Evolutionary conservation across 2,329 filamentous ascomycete genomes (phyloP).

Genomic region (Sporothrix luriei): DNA sequence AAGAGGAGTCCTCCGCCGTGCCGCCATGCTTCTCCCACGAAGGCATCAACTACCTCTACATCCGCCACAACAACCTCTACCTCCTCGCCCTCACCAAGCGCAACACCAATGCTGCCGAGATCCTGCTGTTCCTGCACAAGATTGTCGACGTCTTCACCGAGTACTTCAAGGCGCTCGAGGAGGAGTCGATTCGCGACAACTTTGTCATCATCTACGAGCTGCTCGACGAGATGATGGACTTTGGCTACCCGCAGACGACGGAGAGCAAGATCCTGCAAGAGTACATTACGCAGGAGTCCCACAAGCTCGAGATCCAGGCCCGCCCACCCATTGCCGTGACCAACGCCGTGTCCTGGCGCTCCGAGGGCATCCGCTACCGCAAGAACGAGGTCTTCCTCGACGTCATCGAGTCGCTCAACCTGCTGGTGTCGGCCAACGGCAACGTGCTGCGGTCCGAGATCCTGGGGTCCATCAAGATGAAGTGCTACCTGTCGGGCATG

Average conservation of each 20-base stretch:
- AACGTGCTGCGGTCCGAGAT: constrained; percentile 97
- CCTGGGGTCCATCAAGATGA: constrained; percentile 97
- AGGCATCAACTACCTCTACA: constrained; percentile 99
- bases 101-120: constrained; percentile 98
- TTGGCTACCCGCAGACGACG: constrained; percentile 97
- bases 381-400: constrained; percentile 99
- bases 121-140: constrained; percentile 96
- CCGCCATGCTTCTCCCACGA: constrained; percentile 98
- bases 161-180: constrained; percentile 98
- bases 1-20: constrained; percentile 97
- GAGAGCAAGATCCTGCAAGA: constrained; percentile 98
- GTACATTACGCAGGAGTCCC: constrained; percentile 98
- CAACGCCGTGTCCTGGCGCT: constrained; percentile 97
- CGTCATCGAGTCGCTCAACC: constrained; percentile 93
- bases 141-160: constrained; percentile 98
- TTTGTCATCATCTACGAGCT: constrained; percentile 99
- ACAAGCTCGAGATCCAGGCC: constrained; percentile 96
- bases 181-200: constrained; percentile 98
- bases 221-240: constrained; percentile 99
- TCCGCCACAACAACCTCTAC: constrained; percentile 98
- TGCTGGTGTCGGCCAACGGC: constrained; percentile 89
- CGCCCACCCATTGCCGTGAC: constrained; percentile 96
- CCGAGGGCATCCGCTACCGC: constrained; percentile 94
- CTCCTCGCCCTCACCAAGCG: constrained; percentile 96
- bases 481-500: constrained; percentile 98